Conservation (phyloP, 176 grass and related monocot species). For the Oryza meyeriana region DNA sequence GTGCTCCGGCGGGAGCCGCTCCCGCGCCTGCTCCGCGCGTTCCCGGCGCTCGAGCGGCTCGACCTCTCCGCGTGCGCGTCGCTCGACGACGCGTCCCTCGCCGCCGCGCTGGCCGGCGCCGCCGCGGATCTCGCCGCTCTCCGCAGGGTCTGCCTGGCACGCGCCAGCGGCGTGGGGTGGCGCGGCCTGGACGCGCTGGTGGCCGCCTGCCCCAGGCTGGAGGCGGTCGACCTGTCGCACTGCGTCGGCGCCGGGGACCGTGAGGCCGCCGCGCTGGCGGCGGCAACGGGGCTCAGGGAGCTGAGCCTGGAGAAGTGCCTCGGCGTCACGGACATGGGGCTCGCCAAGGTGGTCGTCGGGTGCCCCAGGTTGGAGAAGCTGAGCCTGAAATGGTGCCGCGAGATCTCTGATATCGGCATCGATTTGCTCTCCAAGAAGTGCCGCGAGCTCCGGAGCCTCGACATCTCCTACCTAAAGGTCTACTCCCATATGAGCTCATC, state of each 20-base stretch:
- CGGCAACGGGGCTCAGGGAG: conserved; percentile 51
- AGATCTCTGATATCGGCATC: conserved; percentile 90
- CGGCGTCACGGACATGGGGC: conserved; percentile 76
- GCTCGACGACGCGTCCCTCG: conserved; percentile 63
- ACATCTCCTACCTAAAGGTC: conserved; percentile 93
- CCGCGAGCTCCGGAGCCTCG: conserved; percentile 53
- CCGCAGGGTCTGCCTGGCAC: conserved; percentile 53
- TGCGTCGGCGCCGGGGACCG: conserved; percentile 74
- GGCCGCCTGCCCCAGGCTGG: conserved; percentile 60
- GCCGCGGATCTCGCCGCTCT: conserved; percentile 19
- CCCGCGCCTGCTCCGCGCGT: conserved; percentile 53
- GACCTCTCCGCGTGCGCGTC: conserved; percentile 81
- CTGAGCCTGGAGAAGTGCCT: conserved; percentile 83
- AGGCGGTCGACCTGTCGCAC: conserved; percentile 84
- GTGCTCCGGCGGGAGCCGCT: conserved; percentile 68
- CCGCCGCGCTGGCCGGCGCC: conserved; percentile 28
- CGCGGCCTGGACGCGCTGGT: conserved; percentile 69
- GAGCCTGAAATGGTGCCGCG: conserved; percentile 84
- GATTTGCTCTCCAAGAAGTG: conserved; percentile 94
- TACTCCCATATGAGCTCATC: not conserved
- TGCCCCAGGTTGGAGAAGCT: conserved; percentile 74
- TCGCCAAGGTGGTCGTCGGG: conserved; percentile 80
- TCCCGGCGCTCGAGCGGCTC: conserved; percentile 54
- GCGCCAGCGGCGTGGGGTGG: conserved; percentile 76
- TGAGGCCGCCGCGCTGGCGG: conserved; percentile 60